These are phyloP conservation scores for Miscanthus lutarioriparius DNA, from an alignment of 176 grass and related monocot genomes.

Conservation along the genomic window DNA sequence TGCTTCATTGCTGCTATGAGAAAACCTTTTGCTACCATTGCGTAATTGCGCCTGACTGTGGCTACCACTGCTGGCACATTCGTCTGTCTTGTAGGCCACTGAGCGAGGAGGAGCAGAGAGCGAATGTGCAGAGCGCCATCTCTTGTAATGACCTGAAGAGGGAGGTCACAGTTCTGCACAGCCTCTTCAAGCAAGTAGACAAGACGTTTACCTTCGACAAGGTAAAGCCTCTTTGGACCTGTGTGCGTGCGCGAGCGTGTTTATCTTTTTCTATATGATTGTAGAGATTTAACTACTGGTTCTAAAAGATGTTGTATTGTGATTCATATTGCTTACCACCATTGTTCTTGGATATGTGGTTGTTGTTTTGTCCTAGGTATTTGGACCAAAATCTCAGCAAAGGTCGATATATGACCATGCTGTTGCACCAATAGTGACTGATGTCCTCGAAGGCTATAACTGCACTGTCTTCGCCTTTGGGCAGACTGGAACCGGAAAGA, in stretches of 20 bases:
- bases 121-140: constrained; percentile 53
- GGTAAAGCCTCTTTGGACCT: constrained; percentile 31
- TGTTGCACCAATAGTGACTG: constrained; percentile 61
- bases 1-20: neutral
- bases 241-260: neutral
- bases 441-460: constrained; percentile 89
- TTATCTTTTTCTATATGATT: neutral
- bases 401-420: constrained; percentile 64
- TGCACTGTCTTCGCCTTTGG: constrained; percentile 94
- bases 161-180: constrained; percentile 62
- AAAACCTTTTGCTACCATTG: neutral
- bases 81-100: constrained; percentile 53
- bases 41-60: neutral
- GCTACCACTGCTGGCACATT: constrained; percentile 12
- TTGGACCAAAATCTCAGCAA: constrained; percentile 81
- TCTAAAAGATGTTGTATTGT: neutral
- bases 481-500: constrained; percentile 91
- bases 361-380: constrained; percentile 58
- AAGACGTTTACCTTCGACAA: constrained; percentile 86
- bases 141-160: constrained; percentile 69
- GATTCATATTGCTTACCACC: constrained; percentile 22
- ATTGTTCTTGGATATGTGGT: neutral
- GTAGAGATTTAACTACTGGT: neutral
- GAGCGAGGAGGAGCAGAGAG: constrained; percentile 61
- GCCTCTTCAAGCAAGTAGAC: constrained; percentile 66